A percentile compares a stretch with the other conserved stretches of the same genome.
These are phyloP conservation scores for Lichtheimia ramosa DNA, from an alignment of 371 early-diverging fungal genomes.

Conservation along the genomic window DNA sequence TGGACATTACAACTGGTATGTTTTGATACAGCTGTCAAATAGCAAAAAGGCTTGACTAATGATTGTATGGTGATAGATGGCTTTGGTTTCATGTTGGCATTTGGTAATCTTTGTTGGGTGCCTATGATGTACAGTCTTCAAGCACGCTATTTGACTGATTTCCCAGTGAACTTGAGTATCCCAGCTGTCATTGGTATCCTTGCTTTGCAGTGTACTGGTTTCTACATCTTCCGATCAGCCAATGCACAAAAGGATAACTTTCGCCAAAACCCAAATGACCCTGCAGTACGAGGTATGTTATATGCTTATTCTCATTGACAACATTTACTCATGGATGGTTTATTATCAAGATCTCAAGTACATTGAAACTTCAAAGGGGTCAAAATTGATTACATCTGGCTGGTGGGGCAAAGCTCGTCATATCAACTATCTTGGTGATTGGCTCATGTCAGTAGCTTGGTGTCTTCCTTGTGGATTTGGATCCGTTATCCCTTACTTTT, in stretches of 20 bases:
- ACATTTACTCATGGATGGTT: background rate
- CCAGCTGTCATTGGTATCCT: slow-evolving; percentile 45
- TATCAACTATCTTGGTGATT: slow-evolving; percentile 92
- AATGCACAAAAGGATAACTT: slow-evolving; percentile 90
- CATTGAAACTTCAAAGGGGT: slow-evolving; percentile 79
- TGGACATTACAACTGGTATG: slow-evolving; percentile 81
- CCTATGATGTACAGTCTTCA: slow-evolving; percentile 89
- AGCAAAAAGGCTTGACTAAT: background rate
- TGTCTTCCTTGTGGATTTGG: slow-evolving; percentile 70
- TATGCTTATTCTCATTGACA: background rate
- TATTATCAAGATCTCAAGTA: slow-evolving; percentile 65
- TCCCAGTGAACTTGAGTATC: slow-evolving; percentile 57
- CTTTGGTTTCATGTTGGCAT: slow-evolving; percentile 92
- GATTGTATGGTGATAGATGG: slow-evolving; percentile 65
- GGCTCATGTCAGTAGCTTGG: slow-evolving; percentile 87
- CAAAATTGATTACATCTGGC: slow-evolving; percentile 78
- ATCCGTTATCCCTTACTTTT: slow-evolving; percentile 88
- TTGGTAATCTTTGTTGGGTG: slow-evolving; percentile 89
- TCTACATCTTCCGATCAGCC: slow-evolving; percentile 84
- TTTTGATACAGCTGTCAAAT: background rate
- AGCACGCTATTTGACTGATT: slow-evolving; percentile 80
- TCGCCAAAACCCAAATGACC: slow-evolving; percentile 71
- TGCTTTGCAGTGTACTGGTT: slow-evolving; percentile 64
- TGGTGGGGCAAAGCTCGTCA: slow-evolving; percentile 95
- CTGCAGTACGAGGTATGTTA: slow-evolving; percentile 54